Evolutionary conservation across 1,284 basidiomycete genomes (phyloP).

Genomic region (Hypsizygus ulmarius): DNA sequence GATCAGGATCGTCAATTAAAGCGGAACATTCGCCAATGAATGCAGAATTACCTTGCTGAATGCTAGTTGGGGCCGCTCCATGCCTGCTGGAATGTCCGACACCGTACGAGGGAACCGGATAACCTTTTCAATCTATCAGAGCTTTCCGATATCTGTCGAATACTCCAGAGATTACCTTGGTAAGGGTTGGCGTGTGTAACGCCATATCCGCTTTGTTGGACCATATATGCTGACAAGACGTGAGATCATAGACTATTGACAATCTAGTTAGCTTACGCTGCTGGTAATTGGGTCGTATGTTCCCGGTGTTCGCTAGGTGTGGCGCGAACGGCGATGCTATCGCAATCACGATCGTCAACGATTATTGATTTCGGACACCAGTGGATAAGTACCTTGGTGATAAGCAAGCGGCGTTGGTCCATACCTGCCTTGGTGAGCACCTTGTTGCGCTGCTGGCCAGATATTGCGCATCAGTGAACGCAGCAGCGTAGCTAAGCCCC

Average conservation of each 20-base stretch:
- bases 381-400: not conserved
- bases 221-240: no score
- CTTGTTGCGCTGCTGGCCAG: slow-evolving; percentile 19
- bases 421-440: slow-evolving; percentile 8
- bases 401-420: not conserved
- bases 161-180: no score
- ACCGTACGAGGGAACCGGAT: not conserved
- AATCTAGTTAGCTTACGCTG: no score
- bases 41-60: not conserved
- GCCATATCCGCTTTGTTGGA: no score
- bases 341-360: slow-evolving; percentile 8
- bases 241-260: no score
- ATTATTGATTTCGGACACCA: not conserved
- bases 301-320: not conserved
- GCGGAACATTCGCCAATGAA: not conserved
- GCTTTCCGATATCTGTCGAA: no score
- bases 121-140: no score
- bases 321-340: not conserved
- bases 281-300: not conserved
- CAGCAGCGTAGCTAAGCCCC: slow-evolving; percentile 13
- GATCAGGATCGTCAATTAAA: not conserved
- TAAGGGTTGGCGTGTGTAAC: no score
- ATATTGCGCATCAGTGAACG: slow-evolving; percentile 19
- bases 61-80: not conserved
- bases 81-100: slow-evolving; percentile 2